A percentile compares a stretch with the other conserved stretches of the same genome.
These are phyloP conservation scores for Mariannaea sp. DNA, from an alignment of 2,329 filamentous ascomycete species.

Conservation along the genomic window DNA sequence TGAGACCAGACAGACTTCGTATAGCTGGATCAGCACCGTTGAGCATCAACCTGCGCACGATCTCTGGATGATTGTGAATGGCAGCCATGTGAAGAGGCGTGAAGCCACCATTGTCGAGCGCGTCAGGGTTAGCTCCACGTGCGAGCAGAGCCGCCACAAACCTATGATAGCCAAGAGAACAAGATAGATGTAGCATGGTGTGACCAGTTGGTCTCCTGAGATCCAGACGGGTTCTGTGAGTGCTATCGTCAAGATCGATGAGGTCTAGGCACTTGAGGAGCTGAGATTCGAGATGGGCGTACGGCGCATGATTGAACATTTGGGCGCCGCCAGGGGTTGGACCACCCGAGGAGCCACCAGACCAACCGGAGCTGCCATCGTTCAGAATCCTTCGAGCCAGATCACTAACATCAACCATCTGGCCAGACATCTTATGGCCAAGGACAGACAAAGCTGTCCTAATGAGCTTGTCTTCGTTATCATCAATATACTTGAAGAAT, in stretches of 20 bases:
- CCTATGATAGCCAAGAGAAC: conserved; percentile 73
- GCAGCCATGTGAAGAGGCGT: conserved; percentile 83
- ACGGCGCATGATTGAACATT: conserved; percentile 50
- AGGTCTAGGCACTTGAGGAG: conserved; percentile 77
- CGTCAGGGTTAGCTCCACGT: conserved; percentile 76
- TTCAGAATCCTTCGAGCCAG: conserved; percentile 65
- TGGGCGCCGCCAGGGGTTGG: conserved; percentile 51
- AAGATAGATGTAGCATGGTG: conserved; percentile 80
- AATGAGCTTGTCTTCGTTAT: conserved; percentile 71
- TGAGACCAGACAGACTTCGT: conserved; percentile 71
- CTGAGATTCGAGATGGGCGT: conserved; percentile 65
- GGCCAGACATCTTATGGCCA: conserved; percentile 67
- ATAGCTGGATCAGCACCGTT: conserved; percentile 74
- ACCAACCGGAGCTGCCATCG: conserved; percentile 54
- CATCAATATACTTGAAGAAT: conserved; percentile 75
- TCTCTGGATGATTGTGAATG: conserved; percentile 74
- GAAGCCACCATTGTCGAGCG: conserved; percentile 78
- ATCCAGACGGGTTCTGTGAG: conserved; percentile 70
- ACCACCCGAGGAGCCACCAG: conserved; percentile 46
- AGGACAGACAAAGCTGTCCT: conserved; percentile 69
- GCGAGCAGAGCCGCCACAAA: conserved; percentile 78
- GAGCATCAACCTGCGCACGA: conserved; percentile 75
- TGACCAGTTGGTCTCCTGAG: conserved; percentile 69
- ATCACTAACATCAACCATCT: conserved; percentile 64
- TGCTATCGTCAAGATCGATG: conserved; percentile 77